Conservation (phyloP, 2,329 filamentous ascomycete species). For the Trichocomaceae sp. region DNA sequence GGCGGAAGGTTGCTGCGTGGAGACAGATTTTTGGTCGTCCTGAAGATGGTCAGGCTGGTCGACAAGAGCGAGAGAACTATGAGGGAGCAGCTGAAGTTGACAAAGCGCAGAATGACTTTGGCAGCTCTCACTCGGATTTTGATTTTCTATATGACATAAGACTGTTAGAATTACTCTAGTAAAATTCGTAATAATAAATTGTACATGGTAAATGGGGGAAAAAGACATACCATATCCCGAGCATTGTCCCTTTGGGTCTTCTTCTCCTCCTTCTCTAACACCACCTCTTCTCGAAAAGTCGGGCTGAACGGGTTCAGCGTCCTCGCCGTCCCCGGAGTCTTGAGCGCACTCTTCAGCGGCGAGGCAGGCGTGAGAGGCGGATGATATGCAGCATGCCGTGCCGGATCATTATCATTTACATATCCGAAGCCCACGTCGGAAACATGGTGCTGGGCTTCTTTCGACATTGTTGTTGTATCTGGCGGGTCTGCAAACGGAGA, state of each 20-base stretch:
- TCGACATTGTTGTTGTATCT: conserved; percentile 34
- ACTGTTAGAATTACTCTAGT: neutral
- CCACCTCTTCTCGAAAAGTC: conserved; percentile 81
- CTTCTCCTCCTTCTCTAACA: conserved; percentile 76
- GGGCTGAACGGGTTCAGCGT: conserved; percentile 78
- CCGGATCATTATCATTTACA: conserved; percentile 55
- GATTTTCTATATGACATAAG: conserved; percentile 59
- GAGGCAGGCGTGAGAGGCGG: conserved; percentile 62
- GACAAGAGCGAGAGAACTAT: conserved; percentile 89
- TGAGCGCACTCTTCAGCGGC: conserved; percentile 85
- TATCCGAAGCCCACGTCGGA: conserved; percentile 92
- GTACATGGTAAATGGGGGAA: too few species aligned
- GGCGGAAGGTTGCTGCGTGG: conserved; percentile 72
- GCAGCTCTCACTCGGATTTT: conserved; percentile 87
- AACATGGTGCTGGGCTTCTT: conserved; percentile 50
- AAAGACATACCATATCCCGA: conserved; percentile 68
- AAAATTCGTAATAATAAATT: too few species aligned
- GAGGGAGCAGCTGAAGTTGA: conserved; percentile 94
- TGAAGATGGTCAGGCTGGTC: conserved; percentile 87
- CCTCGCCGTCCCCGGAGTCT: conserved; percentile 72
- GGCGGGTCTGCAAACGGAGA: conserved; percentile 49
- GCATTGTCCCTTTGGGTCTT: conserved; percentile 79
- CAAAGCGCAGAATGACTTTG: conserved; percentile 87
- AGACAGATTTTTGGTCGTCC: conserved; percentile 69
- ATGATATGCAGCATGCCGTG: conserved; percentile 42